These are phyloP conservation scores for Chlorella sp. DNA, from an alignment of 139 green algal genomes.

Conservation along the genomic window DNA sequence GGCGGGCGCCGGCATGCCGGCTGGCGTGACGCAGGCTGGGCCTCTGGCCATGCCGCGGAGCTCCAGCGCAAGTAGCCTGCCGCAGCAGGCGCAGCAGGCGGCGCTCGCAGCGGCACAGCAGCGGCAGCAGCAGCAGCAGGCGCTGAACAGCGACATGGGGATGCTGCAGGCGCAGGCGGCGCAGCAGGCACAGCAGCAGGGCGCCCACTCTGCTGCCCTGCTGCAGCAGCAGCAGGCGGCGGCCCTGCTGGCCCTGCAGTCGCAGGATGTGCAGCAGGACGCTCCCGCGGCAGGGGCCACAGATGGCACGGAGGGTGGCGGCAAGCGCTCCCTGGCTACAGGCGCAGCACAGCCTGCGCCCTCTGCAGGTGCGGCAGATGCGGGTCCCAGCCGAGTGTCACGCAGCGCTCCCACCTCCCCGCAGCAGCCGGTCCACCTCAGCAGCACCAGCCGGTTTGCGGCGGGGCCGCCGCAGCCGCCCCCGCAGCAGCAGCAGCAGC, in stretches of 20 bases:
- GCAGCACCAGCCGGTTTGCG: neutral
- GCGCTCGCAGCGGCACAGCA: neutral
- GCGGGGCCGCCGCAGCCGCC: neutral
- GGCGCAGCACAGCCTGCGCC: no score
- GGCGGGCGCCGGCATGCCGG: neutral
- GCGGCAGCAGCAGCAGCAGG: constrained; percentile 16
- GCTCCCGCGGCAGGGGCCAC: no score
- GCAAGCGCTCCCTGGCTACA: no score
- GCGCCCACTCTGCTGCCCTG: neutral
- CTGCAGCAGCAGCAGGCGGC: neutral
- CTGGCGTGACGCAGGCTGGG: neutral
- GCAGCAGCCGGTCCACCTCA: neutral
- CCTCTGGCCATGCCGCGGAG: neutral
- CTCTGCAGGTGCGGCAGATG: no score
- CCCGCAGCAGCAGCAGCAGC: neutral
- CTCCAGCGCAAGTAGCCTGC: neutral
- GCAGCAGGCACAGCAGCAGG: neutral
- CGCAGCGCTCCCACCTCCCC: no score
- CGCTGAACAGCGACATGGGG: no score
- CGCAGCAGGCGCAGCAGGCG: neutral
- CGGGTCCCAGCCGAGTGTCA: no score
- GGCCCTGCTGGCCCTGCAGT: neutral
- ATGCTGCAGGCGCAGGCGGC: neutral
- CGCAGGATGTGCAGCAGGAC: no score
- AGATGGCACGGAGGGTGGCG: no score